These are phyloP conservation scores for Suhomyces guaymorum DNA, from an alignment of 1,139 yeast genomes.

Conservation along the genomic window DNA sequence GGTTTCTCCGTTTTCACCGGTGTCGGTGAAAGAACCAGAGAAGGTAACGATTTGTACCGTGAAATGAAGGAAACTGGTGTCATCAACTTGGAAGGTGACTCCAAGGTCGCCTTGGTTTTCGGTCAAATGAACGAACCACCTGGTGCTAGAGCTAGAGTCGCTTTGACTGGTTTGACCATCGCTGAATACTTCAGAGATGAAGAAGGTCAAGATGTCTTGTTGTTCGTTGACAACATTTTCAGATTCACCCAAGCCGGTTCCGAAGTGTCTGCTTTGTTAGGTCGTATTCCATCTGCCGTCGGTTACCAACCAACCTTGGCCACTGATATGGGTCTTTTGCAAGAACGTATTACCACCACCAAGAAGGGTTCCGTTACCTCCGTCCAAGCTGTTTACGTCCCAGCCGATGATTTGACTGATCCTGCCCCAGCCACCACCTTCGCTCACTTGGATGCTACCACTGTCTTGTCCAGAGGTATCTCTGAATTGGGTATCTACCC, in stretches of 20 bases:
- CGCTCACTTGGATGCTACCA: conserved; percentile 99
- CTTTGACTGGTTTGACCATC: conserved; percentile 98
- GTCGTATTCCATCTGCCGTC: conserved; percentile 99
- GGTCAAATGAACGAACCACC: conserved; percentile 99
- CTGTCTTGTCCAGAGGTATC: conserved; percentile 99
- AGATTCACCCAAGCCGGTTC: conserved; percentile 99
- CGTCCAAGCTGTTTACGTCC: conserved; percentile 99
- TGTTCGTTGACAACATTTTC: conserved; percentile 99
- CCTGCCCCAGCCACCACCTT: conserved; percentile 99
- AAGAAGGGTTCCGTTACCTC: conserved; percentile 99
- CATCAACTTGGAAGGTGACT: conserved; percentile 98
- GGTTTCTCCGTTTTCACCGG: conserved; percentile 99
- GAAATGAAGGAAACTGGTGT: conserved; percentile 99
- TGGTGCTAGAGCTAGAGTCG: conserved; percentile 99
- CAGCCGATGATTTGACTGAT: conserved; percentile 99
- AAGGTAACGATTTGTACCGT: conserved; percentile 99
- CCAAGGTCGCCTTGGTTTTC: conserved; percentile 98
- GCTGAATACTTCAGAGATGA: conserved; percentile 99
- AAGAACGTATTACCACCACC: conserved; percentile 99
- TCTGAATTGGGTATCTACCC: conserved; percentile 99
- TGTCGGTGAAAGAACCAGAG: conserved; percentile 99
- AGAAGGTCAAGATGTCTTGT: conserved; percentile 99
- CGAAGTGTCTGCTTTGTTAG: conserved; percentile 98
- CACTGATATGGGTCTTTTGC: conserved; percentile 99
- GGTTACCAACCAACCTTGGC: conserved; percentile 99